These are phyloP conservation scores for Psilocybe sp. DNA, from an alignment of 768 basidiomycete genomes.

Conservation along the genomic window DNA sequence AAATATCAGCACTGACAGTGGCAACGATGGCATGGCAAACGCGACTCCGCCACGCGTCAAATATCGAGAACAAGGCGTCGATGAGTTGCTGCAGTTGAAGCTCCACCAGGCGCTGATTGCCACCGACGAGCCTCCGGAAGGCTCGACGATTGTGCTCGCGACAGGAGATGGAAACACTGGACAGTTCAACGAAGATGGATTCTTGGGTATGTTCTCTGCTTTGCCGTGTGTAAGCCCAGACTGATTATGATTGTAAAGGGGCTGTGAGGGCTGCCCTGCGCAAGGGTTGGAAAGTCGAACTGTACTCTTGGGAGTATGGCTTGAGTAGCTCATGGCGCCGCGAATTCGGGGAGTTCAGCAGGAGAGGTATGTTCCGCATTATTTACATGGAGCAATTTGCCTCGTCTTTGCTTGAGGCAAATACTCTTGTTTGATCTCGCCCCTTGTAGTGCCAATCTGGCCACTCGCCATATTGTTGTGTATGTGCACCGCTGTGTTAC, in stretches of 20 bases:
- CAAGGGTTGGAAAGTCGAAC: slow-evolving; percentile 91
- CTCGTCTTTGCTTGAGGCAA: slow-evolving; percentile 47
- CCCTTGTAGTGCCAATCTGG: too few relatives aligned
- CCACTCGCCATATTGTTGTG: too few relatives aligned
- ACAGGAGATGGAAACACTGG: slow-evolving; percentile 93
- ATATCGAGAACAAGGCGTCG: slow-evolving; percentile 91
- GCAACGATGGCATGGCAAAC: slow-evolving; percentile 16
- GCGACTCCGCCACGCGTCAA: slow-evolving; percentile 40
- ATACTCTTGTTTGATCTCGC: too few relatives aligned
- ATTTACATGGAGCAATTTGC: slow-evolving; percentile 70
- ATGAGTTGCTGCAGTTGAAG: slow-evolving; percentile 92
- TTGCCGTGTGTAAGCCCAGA: neutral
- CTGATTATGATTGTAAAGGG: slow-evolving; percentile 28
- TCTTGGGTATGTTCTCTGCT: slow-evolving; percentile 47
- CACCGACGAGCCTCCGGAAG: slow-evolving; percentile 59
- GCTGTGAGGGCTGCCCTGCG: slow-evolving; percentile 83
- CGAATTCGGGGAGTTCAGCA: slow-evolving; percentile 59
- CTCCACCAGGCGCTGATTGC: slow-evolving; percentile 82
- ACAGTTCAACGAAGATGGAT: slow-evolving; percentile 92
- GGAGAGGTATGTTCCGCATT: slow-evolving; percentile 47
- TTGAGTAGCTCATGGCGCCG: slow-evolving; percentile 73
- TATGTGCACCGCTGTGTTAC: too few relatives aligned
- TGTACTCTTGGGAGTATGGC: slow-evolving; percentile 89
- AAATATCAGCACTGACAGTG: slow-evolving; percentile 24
- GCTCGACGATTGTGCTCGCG: slow-evolving; percentile 83